Evolutionary conservation across 2,329 filamentous ascomycete genomes (phyloP), one percentile per base, ranked within the genome.

Genomic region (Acrocalymma vagum): DNA sequence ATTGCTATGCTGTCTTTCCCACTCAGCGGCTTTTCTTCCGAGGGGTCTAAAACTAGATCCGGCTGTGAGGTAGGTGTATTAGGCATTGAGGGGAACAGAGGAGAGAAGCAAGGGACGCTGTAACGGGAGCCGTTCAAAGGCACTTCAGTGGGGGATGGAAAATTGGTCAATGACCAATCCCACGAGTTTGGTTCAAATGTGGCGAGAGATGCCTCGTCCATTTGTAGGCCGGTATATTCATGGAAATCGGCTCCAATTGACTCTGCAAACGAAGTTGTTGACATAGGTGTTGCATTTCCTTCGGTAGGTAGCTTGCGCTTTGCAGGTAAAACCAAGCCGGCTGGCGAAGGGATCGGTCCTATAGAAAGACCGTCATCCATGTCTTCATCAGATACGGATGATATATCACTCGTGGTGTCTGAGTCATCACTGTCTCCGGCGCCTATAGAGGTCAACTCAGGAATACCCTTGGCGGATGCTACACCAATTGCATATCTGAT

Each of bases 1-100:
- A 87, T 77, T 35, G 82, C 81, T 22, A 90, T 82, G 43, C 81
- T 76, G 26, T 87, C 84, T 3, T 83, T 78, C 38, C 85, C 82
- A 37, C 55, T 67, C 29, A 63, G 21, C 1, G 53, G 48, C 36
- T 55, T 63, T 16, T 69, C 64, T 3, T 68, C 65, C 16, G 47
- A 38, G 9, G 47, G 14, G 3, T 67, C 63, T 6, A 54, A 47
- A 5, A 34, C 33, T 10, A 55, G 26, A 22, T 69, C 66, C 10
- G 62, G 51, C 36, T 63, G 63, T 16, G 66, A 69, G 9, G 61
- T 63, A 9, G 64, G 66, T 6, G 65, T 68, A 28, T 55, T 59
- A 4, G 66, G 64, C 36, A 65, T 52, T 6, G 63, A 61, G 5
- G 51, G 33, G 6, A 47, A 25, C 5, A 46, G 36, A 6, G 60